Evolutionary conservation across 352 stramenopile genomes (phyloP).

Genomic region (Pythium oligandrum): DNA sequence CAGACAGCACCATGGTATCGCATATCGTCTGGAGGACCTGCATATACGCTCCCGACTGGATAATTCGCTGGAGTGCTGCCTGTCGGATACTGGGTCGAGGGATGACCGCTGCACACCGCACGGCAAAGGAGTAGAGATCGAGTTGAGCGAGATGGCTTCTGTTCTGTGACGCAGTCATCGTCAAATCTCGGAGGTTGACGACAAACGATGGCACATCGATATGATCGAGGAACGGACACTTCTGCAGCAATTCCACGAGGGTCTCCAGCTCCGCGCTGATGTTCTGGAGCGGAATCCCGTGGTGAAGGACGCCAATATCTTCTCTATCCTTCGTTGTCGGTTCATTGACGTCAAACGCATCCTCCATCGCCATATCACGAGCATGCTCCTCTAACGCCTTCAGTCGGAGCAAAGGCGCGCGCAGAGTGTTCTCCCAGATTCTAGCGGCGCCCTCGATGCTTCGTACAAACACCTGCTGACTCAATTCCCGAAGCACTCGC

Average conservation of each 20-base stretch:
- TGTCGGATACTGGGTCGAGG: constrained; percentile 17
- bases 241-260: constrained; percentile 31
- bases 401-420: constrained; percentile 21
- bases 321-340: too few species aligned
- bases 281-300: constrained; percentile 3
- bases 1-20: constrained; percentile 14
- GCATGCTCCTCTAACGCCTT: constrained; percentile 2
- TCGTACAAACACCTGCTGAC: constrained; percentile 16
- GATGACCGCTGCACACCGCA: constrained; percentile 24
- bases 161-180: background rate
- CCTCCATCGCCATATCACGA: too few species aligned
- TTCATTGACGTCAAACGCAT: too few species aligned
- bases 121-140: constrained; percentile 21
- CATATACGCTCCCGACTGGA: constrained; percentile 24
- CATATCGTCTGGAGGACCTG: constrained; percentile 20
- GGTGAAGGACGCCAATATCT: background rate
- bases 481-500: constrained; percentile 19
- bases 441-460: constrained; percentile 14
- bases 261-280: constrained; percentile 19
- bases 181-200: constrained; percentile 20
- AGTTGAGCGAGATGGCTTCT: constrained; percentile 4
- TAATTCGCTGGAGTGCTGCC: constrained; percentile 25
- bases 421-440: constrained; percentile 23
- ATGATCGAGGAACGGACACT: constrained; percentile 36
- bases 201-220: constrained; percentile 34